A percentile compares a stretch with the other conserved stretches of the same genome.
Conservation (phyloP, 805 yeast genomes). For the Barnettozyma siamensis region DNA sequence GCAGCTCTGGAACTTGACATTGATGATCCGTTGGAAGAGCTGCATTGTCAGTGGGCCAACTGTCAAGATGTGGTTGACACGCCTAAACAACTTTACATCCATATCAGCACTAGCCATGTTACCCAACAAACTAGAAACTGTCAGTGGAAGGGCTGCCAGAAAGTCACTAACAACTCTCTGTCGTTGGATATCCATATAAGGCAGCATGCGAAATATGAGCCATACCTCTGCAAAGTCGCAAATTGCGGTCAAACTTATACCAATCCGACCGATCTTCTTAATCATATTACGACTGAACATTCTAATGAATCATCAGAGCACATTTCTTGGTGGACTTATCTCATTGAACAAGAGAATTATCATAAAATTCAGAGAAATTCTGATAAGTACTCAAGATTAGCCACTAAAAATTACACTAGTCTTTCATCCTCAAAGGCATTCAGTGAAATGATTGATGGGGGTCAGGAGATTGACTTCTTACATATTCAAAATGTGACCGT, state of each 20-base stretch:
- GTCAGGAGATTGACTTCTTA: constrained; percentile 19
- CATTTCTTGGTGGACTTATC: constrained; percentile 14
- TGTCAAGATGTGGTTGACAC: constrained; percentile 1
- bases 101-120: constrained; percentile 10
- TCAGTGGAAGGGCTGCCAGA: constrained; percentile 55
- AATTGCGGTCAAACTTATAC: constrained; percentile 59
- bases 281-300: constrained; percentile 59
- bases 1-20: constrained; percentile 5
- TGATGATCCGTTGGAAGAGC: constrained; percentile 1
- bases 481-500: constrained; percentile 21
- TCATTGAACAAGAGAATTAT: constrained; percentile 28
- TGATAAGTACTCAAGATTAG: background rate
- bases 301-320: constrained; percentile 2
- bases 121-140: constrained; percentile 28
- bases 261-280: constrained; percentile 55
- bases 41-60: constrained; percentile 13
- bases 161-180: constrained; percentile 45
- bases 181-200: constrained; percentile 59
- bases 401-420: background rate
- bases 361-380: background rate
- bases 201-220: constrained; percentile 62
- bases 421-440: background rate
- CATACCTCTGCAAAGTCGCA: constrained; percentile 59
- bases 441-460: constrained; percentile 1
- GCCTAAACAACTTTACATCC: constrained; percentile 7